These are phyloP conservation scores for Kwoniella shivajii DNA, from an alignment of 1,284 basidiomycete genomes.

Conservation along the genomic window DNA sequence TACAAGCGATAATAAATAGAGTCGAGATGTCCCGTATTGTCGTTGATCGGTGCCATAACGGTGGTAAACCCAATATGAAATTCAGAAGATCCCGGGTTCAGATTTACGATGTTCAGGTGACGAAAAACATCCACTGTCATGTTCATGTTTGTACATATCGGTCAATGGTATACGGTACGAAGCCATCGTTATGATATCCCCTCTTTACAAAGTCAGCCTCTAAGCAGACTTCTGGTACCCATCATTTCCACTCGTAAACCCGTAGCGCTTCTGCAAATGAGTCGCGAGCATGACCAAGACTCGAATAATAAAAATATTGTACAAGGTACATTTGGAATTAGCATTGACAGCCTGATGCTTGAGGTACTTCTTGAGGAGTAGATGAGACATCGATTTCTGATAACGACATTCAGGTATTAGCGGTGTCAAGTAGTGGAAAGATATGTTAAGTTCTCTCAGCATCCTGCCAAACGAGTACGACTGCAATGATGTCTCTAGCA, in stretches of 20 bases:
- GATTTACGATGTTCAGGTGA: no score
- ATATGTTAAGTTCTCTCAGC: background rate
- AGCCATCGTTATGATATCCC: no score
- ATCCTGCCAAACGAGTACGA: no score
- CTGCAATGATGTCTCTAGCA: background rate
- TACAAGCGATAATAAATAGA: no score
- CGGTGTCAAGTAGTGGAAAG: background rate
- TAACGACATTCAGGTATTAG: background rate
- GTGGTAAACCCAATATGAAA: no score
- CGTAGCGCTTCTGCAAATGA: background rate
- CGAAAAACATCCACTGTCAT: no score
- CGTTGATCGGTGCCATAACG: no score
- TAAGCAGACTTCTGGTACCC: background rate
- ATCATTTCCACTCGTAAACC: background rate
- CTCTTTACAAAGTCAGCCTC: background rate
- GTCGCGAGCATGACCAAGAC: background rate
- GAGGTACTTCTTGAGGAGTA: slow-evolving; percentile 41
- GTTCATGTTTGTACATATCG: no score
- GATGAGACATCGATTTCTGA: slow-evolving; percentile 55
- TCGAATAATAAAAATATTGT: background rate
- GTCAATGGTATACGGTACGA: no score
- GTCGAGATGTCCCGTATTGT: no score
- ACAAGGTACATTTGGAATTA: slow-evolving; percentile 18
- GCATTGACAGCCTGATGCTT: slow-evolving; percentile 52
- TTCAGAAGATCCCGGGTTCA: no score